A percentile compares a stretch with the other conserved stretches of the same genome.
Evolutionary conservation across 305 asterid genomes (phyloP).

Genomic region (Fraxinus ornus): DNA sequence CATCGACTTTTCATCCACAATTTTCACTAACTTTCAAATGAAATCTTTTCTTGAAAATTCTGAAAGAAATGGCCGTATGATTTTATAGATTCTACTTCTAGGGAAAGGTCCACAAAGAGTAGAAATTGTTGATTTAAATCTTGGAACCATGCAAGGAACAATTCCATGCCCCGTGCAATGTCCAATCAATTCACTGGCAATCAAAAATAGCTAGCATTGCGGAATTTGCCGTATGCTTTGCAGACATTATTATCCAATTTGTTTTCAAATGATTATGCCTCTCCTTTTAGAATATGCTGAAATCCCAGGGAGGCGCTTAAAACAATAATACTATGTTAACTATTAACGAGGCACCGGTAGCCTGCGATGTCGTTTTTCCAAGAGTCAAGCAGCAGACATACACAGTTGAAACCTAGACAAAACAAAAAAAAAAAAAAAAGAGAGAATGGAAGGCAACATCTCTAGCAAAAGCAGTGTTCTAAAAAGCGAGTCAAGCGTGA

Average conservation of each 20-base stretch:
- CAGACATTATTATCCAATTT: not conserved
- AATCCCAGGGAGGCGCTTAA: not conserved
- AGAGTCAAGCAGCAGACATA: not conserved
- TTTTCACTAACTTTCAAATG: no score
- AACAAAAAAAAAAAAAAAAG: no score
- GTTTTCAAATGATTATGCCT: not conserved
- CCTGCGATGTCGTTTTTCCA: not conserved
- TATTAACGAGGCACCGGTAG: not conserved
- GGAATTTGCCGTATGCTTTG: slow-evolving; percentile 9
- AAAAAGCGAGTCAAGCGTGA: no score
- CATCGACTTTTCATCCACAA: no score
- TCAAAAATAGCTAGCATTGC: not conserved
- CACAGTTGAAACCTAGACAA: not conserved
- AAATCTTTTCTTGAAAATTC: not conserved
- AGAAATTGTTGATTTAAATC: not conserved
- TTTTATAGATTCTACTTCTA: not conserved
- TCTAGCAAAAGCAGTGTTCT: not conserved
- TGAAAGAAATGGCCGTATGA: not conserved
- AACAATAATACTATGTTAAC: not conserved
- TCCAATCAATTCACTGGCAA: not conserved
- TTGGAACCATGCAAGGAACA: not conserved
- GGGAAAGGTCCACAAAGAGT: not conserved
- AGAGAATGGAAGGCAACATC: not conserved
- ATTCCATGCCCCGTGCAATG: not conserved
- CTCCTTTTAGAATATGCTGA: not conserved